phyloP scores from a whole-genome alignment of 495 filamentous ascomycete genomes.

The Podospora pseudoanserina region DNA sequence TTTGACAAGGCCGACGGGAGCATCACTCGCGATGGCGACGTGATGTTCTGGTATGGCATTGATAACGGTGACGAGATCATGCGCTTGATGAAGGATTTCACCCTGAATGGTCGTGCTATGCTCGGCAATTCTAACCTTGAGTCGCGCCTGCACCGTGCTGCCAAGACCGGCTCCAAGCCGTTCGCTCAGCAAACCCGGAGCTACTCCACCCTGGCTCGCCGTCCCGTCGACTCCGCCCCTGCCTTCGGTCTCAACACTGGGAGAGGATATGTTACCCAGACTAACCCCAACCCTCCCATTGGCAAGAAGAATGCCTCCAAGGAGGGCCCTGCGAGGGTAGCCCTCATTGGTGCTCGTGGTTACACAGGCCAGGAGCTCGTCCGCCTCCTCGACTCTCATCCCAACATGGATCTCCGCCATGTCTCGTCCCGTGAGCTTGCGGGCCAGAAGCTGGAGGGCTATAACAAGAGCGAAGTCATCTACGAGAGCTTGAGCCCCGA shows the following conservation, averaged over 20 bases:
- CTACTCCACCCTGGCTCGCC: conserved; percentile 57
- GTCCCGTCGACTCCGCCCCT: conserved; percentile 27
- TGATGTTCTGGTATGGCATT: conserved; percentile 96
- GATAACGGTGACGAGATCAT: conserved; percentile 81
- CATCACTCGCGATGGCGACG: conserved; percentile 75
- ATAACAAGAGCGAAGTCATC: conserved; percentile 85
- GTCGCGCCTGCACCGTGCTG: conserved; percentile 73
- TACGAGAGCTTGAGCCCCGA: conserved; percentile 91
- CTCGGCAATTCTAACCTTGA: conserved; percentile 90
- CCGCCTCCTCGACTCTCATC: conserved; percentile 81
- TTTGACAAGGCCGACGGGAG: conserved; percentile 96
- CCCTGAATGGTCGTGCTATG: conserved; percentile 77
- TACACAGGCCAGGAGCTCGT: conserved; percentile 96
- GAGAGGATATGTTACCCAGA: conserved; percentile 63
- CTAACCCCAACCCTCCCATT: conserved; percentile 97
- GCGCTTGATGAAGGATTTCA: conserved; percentile 84
- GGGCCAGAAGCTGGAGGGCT: conserved; percentile 86
- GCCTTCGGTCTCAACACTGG: conserved; percentile 32
- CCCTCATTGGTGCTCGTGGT: conserved; percentile 90
- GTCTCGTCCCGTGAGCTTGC: conserved; percentile 93
- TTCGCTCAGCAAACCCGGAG: conserved; percentile 57
- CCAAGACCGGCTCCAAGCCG: conserved; percentile 49
- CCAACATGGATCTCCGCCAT: conserved; percentile 89
- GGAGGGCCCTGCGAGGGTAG: conserved; percentile 73
- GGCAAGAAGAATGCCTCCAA: conserved; percentile 89